Conservation (phyloP, 2,329 filamentous ascomycete species). For the Myriosclerotinia curreyana region DNA sequence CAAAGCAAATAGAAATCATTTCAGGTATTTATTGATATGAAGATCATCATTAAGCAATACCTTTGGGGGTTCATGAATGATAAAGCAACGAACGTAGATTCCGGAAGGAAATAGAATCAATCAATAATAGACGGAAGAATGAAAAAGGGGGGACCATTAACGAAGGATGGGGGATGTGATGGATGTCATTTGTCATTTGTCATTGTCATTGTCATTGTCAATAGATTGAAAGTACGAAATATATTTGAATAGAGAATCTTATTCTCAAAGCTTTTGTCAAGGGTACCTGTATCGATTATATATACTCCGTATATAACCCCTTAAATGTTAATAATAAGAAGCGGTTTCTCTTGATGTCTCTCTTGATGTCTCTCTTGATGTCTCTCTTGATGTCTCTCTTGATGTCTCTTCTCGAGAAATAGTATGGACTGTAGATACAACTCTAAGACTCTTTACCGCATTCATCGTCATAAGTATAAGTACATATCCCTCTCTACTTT, state of each 20-base stretch:
- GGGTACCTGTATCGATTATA: no score
- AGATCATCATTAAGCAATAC: constrained; percentile 12
- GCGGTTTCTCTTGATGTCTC: no score
- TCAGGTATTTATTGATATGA: background rate
- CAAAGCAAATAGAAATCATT: background rate
- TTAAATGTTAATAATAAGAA: background rate
- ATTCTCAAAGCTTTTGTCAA: background rate
- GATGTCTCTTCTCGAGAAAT: background rate
- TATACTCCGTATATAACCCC: background rate
- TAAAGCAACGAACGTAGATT: background rate
- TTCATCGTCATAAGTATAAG: background rate
- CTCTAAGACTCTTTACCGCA: no score
- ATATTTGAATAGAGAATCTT: constrained; percentile 2
- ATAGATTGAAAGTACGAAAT: constrained; percentile 1
- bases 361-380: no score
- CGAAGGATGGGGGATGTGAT: background rate
- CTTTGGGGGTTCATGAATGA: background rate
- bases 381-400: no score
- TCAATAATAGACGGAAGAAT: no score
- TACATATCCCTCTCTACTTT: no score
- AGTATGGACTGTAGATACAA: background rate
- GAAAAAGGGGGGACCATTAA: no score
- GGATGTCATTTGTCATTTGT: no score
- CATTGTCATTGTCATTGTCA: no score
- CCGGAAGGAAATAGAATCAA: background rate